Evolutionary conservation across 2,329 filamentous ascomycete species (phyloP).

Genomic region (Paecilomyces dactylethromorphus): DNA sequence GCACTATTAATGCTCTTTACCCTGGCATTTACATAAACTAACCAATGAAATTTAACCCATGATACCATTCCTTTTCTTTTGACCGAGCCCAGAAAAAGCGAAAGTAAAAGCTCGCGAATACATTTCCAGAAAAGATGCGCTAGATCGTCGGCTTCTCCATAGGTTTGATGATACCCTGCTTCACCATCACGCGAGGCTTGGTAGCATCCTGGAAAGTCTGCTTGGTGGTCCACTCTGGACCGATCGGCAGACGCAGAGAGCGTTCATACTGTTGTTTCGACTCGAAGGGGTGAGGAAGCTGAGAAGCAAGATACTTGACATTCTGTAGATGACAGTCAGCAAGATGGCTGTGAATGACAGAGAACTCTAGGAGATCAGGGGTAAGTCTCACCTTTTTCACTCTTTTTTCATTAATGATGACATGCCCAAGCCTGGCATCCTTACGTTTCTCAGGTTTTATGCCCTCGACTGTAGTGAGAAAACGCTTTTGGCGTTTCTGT

Average conservation of each 20-base stretch:
- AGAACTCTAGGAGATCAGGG: constrained; percentile 1
- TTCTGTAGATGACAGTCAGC: constrained; percentile 48
- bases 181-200: constrained; percentile 83
- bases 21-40: background rate
- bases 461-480: constrained; percentile 51
- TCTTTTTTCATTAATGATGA: constrained; percentile 88
- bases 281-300: constrained; percentile 86
- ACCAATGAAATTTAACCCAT: background rate
- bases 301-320: constrained; percentile 75
- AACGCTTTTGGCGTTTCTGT: constrained; percentile 51
- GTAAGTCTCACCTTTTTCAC: constrained; percentile 65
- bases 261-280: constrained; percentile 83
- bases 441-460: constrained; percentile 70
- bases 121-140: background rate
- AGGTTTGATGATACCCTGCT: constrained; percentile 82
- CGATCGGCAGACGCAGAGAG: constrained; percentile 76
- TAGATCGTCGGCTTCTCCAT: constrained; percentile 69
- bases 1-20: background rate
- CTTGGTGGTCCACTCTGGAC: constrained; percentile 96
- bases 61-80: background rate
- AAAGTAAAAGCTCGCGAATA: background rate
- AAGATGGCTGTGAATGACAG: background rate
- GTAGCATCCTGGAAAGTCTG: constrained; percentile 83
- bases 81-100: background rate
- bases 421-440: constrained; percentile 73